phyloP scores from a whole-genome alignment of 1,139 yeast species.

The Tardiomyces depauwii region DNA sequence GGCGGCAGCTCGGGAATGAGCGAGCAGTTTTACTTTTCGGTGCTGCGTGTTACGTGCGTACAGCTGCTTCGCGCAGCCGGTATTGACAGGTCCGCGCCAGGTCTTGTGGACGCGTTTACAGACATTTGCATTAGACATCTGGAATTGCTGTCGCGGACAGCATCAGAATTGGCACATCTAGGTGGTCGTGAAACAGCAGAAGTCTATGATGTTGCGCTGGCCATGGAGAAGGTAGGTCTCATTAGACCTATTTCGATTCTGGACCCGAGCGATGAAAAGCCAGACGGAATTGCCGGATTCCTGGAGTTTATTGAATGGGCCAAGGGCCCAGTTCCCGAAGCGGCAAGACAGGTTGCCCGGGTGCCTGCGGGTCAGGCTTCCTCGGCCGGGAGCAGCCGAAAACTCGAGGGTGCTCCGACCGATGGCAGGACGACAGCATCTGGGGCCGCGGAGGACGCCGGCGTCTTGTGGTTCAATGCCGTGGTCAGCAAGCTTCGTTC shows the following conservation, averaged over 20 bases:
- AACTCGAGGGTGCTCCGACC: neutral
- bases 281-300: constrained; percentile 27
- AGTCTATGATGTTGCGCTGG: constrained; percentile 50
- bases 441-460: constrained; percentile 1
- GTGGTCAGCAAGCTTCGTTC: neutral
- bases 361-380: constrained; percentile 3
- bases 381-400: neutral
- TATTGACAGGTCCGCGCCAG: constrained; percentile 57
- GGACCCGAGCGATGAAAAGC: constrained; percentile 29
- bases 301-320: constrained; percentile 40
- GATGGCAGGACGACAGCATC: constrained; percentile 1
- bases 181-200: constrained; percentile 33
- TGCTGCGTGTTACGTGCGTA: constrained; percentile 52
- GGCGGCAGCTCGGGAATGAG: neutral
- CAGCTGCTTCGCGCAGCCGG: constrained; percentile 62
- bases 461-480: constrained; percentile 1
- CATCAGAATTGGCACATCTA: constrained; percentile 31
- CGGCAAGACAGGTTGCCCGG: constrained; percentile 28
- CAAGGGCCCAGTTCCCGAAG: constrained; percentile 29
- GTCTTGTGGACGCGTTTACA: constrained; percentile 49
- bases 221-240: constrained; percentile 44
- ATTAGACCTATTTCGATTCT: constrained; percentile 35
- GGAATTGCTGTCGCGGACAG: constrained; percentile 33
- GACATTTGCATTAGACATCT: constrained; percentile 52
- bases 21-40: constrained; percentile 41